Evolutionary conservation across 208 protist species (phyloP).

Genomic region (Porcisia deanei): DNA sequence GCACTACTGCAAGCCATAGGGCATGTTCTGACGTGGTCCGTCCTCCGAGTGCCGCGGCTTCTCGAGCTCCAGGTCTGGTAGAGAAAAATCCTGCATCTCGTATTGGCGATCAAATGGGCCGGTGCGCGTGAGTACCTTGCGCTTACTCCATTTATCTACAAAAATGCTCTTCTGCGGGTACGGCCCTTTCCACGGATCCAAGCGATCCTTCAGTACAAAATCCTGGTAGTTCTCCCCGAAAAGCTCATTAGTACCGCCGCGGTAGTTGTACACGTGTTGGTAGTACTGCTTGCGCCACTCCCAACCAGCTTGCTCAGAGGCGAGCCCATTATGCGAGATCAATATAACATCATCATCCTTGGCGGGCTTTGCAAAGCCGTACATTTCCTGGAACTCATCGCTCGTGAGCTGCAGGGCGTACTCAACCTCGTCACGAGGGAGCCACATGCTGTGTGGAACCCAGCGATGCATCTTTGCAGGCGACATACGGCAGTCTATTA

Average conservation of each 20-base stretch:
- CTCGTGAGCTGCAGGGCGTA: slow-evolving; percentile 86
- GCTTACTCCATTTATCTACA: slow-evolving; percentile 92
- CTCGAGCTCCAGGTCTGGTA: slow-evolving; percentile 88
- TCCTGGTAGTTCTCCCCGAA: slow-evolving; percentile 86
- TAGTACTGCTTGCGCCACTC: slow-evolving; percentile 89
- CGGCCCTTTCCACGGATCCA: slow-evolving; percentile 89
- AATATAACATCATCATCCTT: slow-evolving; percentile 83
- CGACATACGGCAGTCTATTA: slow-evolving; percentile 81
- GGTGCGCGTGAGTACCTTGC: slow-evolving; percentile 83
- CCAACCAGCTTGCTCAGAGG: slow-evolving; percentile 89
- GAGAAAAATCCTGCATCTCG: slow-evolving; percentile 92
- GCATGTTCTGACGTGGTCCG: slow-evolving; percentile 86
- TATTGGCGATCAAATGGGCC: slow-evolving; percentile 91
- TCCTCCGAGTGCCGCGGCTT: slow-evolving; percentile 77
- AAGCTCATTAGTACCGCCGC: slow-evolving; percentile 87
- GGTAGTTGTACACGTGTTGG: slow-evolving; percentile 92
- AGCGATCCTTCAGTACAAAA: slow-evolving; percentile 65
- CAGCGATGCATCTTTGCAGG: slow-evolving; percentile 85
- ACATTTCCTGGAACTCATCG: slow-evolving; percentile 91
- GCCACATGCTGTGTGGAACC: slow-evolving; percentile 86
- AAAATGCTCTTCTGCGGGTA: slow-evolving; percentile 91
- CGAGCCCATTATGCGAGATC: slow-evolving; percentile 89
- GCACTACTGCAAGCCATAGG: slow-evolving; percentile 81
- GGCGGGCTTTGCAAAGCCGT: slow-evolving; percentile 78
- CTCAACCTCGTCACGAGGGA: slow-evolving; percentile 90